Evolutionary conservation across 2,329 filamentous ascomycete genomes (phyloP), one percentile per base, ranked within the genome.

Genomic region (Sclerotinia minor): DNA sequence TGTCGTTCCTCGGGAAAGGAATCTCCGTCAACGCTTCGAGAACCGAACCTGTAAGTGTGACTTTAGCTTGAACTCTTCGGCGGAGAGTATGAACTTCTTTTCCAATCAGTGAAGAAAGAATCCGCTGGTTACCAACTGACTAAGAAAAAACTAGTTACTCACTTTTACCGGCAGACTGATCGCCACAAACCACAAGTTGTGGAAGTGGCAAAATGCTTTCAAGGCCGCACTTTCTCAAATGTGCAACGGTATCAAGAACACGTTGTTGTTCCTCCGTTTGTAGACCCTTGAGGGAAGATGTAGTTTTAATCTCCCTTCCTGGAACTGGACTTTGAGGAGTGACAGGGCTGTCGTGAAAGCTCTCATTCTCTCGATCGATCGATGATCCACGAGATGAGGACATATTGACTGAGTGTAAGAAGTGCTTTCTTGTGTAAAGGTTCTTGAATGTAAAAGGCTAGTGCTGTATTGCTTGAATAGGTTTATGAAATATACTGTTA

Each of bases 1-100:
- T 85, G 63, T 85, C 84, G 69, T 85, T 84, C 67, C 83, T 80
- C 0, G 86, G 87, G 57, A 89, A 89, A 0, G 83, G 82, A 13
- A 87, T 85, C 32, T 85, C 85, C 0, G 85, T 87, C 49, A 89
- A 80, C n/a, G 86, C 85, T 72, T 88, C 86, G 2, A 89, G 81
- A 1, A 87, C 84, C 5, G 86, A 88, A 71, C 84, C 64, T 66
- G 26, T 24, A 19, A 13, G 2, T 24, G 17, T 26, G 11, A 8
- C 41, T 8, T 66, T 41, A 52, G 32, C 3, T 26, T 29, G 4
- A 0, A 1, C 29, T 29, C 19, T 32, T n/a, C 13, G 17, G 29
- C n/a, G 21, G 19, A 47, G 2, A n/a, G 21, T 5, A n/a, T n/a
- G n/a, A 3, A 19, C 8, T n/a, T 47, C 45, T 8, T 47, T 9